These are phyloP conservation scores for Plantago coronopus DNA, from an alignment of 305 asterid genomes.

Conservation along the genomic window DNA sequence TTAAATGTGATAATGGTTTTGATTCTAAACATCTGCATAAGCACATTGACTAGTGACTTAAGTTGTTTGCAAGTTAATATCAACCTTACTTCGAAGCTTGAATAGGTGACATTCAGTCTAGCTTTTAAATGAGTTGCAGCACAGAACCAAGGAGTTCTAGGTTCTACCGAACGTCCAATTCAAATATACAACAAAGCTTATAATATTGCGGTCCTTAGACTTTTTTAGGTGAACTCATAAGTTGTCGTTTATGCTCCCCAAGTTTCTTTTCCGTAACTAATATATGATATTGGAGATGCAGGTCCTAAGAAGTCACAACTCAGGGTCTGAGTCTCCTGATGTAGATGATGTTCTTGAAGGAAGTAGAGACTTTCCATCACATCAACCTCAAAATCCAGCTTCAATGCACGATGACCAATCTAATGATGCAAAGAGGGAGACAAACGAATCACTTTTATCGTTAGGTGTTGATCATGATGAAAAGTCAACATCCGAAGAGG, in stretches of 20 bases:
- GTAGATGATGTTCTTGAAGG: conserved; percentile 33
- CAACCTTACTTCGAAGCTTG: conserved; percentile 6
- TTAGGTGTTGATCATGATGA: conserved; percentile 37
- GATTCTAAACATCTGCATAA: too few species aligned
- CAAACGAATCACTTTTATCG: conserved; percentile 30
- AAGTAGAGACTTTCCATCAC: conserved; percentile 29
- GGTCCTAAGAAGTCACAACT: conserved; percentile 45
- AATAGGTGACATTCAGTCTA: too few species aligned
- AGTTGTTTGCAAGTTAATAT: neutral
- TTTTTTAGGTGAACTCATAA: conserved; percentile 4
- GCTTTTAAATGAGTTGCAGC: neutral
- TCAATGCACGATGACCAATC: conserved; percentile 26
- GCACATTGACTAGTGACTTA: neutral
- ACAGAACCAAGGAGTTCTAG: neutral
- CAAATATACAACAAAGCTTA: neutral
- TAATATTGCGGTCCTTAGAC: neutral
- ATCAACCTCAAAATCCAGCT: conserved; percentile 32
- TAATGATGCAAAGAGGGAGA: conserved; percentile 30
- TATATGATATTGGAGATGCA: conserved; percentile 38
- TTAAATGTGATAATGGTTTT: neutral
- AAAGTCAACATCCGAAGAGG: conserved; percentile 31
- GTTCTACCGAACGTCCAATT: neutral
- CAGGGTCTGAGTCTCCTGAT: conserved; percentile 43
- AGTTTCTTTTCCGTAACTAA: conserved; percentile 15
- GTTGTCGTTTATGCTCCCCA: neutral